phyloP scores from a whole-genome alignment of 192 early-diverging fungal species.

The Jimgerdemannia flammicorona region DNA sequence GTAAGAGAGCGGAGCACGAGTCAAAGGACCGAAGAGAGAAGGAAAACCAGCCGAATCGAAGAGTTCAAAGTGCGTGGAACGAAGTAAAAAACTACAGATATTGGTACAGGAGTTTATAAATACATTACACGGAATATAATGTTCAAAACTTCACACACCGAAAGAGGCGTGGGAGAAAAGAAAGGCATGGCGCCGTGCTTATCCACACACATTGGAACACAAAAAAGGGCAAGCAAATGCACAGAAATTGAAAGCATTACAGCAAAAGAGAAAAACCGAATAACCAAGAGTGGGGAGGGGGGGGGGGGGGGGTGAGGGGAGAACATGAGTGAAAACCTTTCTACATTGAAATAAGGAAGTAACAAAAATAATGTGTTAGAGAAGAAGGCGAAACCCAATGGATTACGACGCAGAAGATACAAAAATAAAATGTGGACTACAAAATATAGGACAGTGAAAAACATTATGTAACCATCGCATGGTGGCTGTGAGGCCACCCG shows the following conservation, averaged over 20 bases:
- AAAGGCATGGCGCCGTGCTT: background rate
- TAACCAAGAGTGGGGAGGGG: background rate
- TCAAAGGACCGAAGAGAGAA: no score
- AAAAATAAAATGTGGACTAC: constrained; percentile 3
- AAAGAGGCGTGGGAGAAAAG: background rate
- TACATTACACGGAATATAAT: background rate
- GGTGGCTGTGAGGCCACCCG: background rate
- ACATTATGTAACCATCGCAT: constrained; percentile 10
- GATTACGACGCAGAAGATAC: constrained; percentile 7
- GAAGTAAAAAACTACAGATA: background rate
- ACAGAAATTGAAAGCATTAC: background rate
- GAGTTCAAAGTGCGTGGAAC: background rate
- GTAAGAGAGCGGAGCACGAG: no score
- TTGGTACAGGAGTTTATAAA: background rate
- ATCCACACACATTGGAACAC: background rate
- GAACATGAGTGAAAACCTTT: background rate
- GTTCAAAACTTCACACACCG: background rate
- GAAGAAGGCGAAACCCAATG: background rate
- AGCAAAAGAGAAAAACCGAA: no score
- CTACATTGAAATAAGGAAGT: background rate
- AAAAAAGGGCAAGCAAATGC: background rate
- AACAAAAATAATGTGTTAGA: constrained; percentile 12
- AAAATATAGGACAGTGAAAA: constrained; percentile 13
- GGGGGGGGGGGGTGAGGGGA: background rate
- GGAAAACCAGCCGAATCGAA: background rate